Evolutionary conservation across 2,329 filamentous ascomycete species (phyloP).

Genomic region (Orbilia ellipsospora): DNA sequence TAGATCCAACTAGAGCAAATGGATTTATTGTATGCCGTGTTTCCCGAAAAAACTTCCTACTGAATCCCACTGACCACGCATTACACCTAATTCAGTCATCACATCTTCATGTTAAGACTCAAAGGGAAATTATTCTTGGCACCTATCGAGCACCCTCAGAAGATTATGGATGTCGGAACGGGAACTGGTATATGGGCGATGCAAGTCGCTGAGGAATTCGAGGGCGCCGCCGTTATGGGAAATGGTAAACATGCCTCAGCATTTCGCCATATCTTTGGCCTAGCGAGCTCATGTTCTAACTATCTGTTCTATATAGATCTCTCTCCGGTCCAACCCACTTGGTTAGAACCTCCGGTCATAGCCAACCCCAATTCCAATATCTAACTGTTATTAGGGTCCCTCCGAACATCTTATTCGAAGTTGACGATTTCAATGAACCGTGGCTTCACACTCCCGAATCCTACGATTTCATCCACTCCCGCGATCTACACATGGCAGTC

Average conservation of each 20-base stretch:
- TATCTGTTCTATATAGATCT: slow-evolving; percentile 58
- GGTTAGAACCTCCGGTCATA: slow-evolving; percentile 29
- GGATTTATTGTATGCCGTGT: slow-evolving; percentile 45
- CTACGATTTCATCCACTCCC: slow-evolving; percentile 58
- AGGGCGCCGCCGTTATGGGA: slow-evolving; percentile 56
- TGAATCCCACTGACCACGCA: not conserved
- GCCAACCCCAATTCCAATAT: not conserved
- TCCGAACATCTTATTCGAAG: slow-evolving; percentile 57
- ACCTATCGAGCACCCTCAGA: slow-evolving; percentile 63
- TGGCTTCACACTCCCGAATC: slow-evolving; percentile 55
- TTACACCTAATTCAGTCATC: slow-evolving; percentile 61
- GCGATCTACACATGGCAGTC: slow-evolving; percentile 70
- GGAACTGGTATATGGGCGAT: slow-evolving; percentile 71
- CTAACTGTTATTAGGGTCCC: slow-evolving; percentile 42
- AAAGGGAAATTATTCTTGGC: slow-evolving; percentile 65
- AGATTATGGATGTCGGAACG: slow-evolving; percentile 67
- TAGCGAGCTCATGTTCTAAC: too few relatives aligned
- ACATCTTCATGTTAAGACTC: slow-evolving; percentile 66
- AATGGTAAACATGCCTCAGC: slow-evolving; percentile 35
- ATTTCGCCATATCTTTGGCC: not conserved
- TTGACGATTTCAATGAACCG: slow-evolving; percentile 57
- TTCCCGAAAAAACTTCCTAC: not conserved
- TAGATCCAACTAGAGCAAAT: slow-evolving; percentile 54
- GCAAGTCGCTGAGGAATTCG: slow-evolving; percentile 59
- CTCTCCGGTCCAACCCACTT: slow-evolving; percentile 60